A percentile compares a stretch with the other conserved stretches of the same genome.
Evolutionary conservation across 805 yeast species (phyloP).

Genomic region (Hanseniaspora vineae): DNA sequence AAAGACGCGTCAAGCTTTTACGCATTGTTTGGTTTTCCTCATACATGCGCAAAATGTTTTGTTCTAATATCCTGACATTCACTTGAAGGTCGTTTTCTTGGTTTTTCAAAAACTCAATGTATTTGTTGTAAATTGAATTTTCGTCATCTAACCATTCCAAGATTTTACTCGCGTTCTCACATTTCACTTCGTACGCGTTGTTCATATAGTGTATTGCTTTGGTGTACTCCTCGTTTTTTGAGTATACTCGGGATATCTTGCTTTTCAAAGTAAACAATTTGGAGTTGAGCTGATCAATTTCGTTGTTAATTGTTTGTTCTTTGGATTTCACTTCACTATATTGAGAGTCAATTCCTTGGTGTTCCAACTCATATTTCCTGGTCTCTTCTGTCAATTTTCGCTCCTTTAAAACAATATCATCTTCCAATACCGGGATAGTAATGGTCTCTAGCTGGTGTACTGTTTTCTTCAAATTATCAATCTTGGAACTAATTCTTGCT

Average conservation of each 20-base stretch:
- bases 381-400: constrained; percentile 19
- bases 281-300: constrained; percentile 6
- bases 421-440: constrained; percentile 14
- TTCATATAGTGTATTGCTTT: constrained; percentile 14
- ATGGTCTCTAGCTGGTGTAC: constrained; percentile 24
- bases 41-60: constrained; percentile 17
- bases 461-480: constrained; percentile 35
- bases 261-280: constrained; percentile 11
- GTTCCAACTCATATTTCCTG: constrained; percentile 23
- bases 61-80: constrained; percentile 21
- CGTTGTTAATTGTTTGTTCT: constrained; percentile 12
- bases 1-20: not conserved
- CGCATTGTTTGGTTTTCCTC: not conserved
- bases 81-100: constrained; percentile 19
- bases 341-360: constrained; percentile 24
- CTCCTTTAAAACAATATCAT: constrained; percentile 8
- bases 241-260: constrained; percentile 12
- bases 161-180: constrained; percentile 11
- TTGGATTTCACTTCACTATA: constrained; percentile 20
- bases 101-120: not conserved
- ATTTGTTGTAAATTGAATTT: not conserved
- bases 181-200: constrained; percentile 15
- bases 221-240: constrained; percentile 14
- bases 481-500: constrained; percentile 40
- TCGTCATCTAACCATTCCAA: not conserved